phyloP scores from a whole-genome alignment of 768 basidiomycete species.

The Xerocomus potaroensis region DNA sequence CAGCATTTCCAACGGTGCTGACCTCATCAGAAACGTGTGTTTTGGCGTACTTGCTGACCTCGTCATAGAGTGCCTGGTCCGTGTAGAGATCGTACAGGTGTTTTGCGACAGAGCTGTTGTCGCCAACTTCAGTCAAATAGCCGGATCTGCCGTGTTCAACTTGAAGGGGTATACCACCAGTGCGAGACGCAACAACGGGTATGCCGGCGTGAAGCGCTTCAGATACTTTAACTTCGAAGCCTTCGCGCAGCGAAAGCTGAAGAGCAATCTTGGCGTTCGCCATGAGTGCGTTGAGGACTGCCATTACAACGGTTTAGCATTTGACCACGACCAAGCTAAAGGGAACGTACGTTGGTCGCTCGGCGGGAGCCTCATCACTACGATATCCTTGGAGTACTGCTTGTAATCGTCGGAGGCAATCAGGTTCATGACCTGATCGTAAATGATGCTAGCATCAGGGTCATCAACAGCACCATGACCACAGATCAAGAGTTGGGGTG shows the following conservation, averaged over 20 bases:
- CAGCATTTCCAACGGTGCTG: slow-evolving; percentile 76
- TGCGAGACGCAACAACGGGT: slow-evolving; percentile 77
- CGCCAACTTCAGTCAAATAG: slow-evolving; percentile 73
- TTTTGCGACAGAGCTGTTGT: slow-evolving; percentile 70
- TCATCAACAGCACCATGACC: slow-evolving; percentile 95
- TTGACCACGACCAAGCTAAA: not conserved
- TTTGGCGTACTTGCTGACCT: slow-evolving; percentile 62
- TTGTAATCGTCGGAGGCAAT: slow-evolving; percentile 50
- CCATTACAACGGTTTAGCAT: slow-evolving; percentile 7
- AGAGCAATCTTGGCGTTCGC: slow-evolving; percentile 85
- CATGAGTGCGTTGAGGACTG: slow-evolving; percentile 85
- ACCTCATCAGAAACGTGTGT: slow-evolving; percentile 84
- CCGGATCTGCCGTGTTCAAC: slow-evolving; percentile 86
- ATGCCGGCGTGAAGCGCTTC: slow-evolving; percentile 91
- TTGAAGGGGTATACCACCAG: slow-evolving; percentile 94
- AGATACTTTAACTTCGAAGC: slow-evolving; percentile 96
- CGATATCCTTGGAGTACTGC: slow-evolving; percentile 56
- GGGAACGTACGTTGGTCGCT: slow-evolving; percentile 70
- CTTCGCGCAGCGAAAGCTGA: slow-evolving; percentile 90
- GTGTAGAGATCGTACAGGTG: slow-evolving; percentile 76
- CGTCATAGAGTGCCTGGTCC: slow-evolving; percentile 60
- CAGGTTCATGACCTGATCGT: slow-evolving; percentile 69
- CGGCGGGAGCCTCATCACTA: slow-evolving; percentile 77
- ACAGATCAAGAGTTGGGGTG: slow-evolving; percentile 76
- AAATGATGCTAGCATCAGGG: slow-evolving; percentile 91